phyloP scores from a whole-genome alignment of 1,139 yeast species.

The Pneumocystis murina region DNA sequence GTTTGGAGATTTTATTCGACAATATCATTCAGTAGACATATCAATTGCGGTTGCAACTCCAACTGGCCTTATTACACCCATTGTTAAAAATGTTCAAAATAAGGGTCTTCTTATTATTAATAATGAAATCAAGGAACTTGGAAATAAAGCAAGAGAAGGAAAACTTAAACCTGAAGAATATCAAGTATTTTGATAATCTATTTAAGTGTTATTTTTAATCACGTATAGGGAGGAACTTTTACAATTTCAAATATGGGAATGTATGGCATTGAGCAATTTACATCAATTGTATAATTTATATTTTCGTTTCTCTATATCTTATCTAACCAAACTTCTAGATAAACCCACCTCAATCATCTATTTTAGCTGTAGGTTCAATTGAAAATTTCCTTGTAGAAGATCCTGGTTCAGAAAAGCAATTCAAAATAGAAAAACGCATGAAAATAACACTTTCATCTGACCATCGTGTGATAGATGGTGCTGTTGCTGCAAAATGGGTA shows the following conservation, averaged over 20 bases:
- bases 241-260: constrained; percentile 97
- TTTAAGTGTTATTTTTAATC: not conserved
- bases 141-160: constrained; percentile 89
- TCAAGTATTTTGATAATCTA: constrained; percentile 29
- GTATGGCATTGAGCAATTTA: constrained; percentile 83
- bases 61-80: constrained; percentile 92
- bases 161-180: constrained; percentile 89
- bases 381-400: constrained; percentile 91
- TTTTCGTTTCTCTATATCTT: constrained; percentile 53
- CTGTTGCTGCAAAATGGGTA: constrained; percentile 93
- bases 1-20: constrained; percentile 81
- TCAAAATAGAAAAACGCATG: constrained; percentile 80
- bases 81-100: constrained; percentile 70
- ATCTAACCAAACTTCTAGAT: constrained; percentile 43
- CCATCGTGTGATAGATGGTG: constrained; percentile 96
- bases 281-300: constrained; percentile 42
- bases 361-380: constrained; percentile 84
- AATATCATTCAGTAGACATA: constrained; percentile 81
- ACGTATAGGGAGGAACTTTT: constrained; percentile 71
- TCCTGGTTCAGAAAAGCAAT: constrained; percentile 77
- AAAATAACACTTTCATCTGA: constrained; percentile 93
- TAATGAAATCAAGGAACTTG: constrained; percentile 72
- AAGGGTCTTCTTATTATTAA: constrained; percentile 80
- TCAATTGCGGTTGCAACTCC: constrained; percentile 99
- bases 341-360: constrained; percentile 94